phyloP scores from a whole-genome alignment of 371 early-diverging fungal species.

The Mortierella sp. region DNA sequence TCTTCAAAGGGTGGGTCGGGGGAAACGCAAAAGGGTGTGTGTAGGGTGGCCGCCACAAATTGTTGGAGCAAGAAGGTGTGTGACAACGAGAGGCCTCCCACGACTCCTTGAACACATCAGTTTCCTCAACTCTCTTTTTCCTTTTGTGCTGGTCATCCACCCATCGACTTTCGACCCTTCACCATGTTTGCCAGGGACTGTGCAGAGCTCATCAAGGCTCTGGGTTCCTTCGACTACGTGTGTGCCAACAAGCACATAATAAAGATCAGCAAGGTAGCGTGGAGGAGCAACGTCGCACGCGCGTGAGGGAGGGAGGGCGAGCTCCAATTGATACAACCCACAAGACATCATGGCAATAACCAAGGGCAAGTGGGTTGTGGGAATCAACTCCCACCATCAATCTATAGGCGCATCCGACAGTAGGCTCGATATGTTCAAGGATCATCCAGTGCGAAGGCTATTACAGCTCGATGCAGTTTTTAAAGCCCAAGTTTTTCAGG shows the following conservation, averaged over 20 bases:
- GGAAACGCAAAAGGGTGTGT: too few relatives aligned
- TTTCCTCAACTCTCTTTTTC: too few relatives aligned
- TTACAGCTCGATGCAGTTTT: slow-evolving; percentile 46
- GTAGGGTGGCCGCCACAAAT: too few relatives aligned
- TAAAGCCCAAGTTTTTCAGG: slow-evolving; percentile 51
- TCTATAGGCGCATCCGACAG: slow-evolving; percentile 35
- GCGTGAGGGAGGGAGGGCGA: too few relatives aligned
- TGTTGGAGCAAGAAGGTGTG: too few relatives aligned
- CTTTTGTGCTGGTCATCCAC: too few relatives aligned
- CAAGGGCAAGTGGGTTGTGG: too few relatives aligned
- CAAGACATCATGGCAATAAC: slow-evolving; percentile 1
- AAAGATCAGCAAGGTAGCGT: slow-evolving; percentile 55
- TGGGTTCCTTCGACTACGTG: slow-evolving; percentile 69
- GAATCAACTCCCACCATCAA: slow-evolving; percentile 10
- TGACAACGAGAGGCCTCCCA: too few relatives aligned
- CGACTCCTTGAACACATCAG: too few relatives aligned
- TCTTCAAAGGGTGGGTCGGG: too few relatives aligned
- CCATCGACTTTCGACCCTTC: too few relatives aligned
- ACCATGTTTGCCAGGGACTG: slow-evolving; percentile 47
- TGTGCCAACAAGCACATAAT: slow-evolving; percentile 62
- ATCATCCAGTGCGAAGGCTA: slow-evolving; percentile 41
- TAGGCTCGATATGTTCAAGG: slow-evolving; percentile 38
- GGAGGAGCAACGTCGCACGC: not conserved
- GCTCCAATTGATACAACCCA: too few relatives aligned
- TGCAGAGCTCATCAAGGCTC: slow-evolving; percentile 58